Base-by-base conservation (phyloP, 2,329 filamentous ascomycete species). In the Aphanocladium album region DNA sequence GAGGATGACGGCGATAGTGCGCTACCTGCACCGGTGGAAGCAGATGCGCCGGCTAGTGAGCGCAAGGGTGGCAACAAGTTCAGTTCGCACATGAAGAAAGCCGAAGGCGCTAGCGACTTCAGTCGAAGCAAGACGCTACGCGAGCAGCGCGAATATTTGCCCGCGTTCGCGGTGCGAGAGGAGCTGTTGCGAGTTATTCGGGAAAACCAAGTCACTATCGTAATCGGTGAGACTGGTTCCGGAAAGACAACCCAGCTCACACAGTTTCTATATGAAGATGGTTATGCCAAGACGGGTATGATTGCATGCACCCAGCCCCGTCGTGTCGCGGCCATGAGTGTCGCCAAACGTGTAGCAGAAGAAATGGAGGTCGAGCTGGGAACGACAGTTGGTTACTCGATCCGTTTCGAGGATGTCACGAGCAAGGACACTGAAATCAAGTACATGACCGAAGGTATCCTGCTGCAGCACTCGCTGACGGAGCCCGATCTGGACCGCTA, bases 241-340 rank as follows among this genome's bases (percentile, higher is more conserved):
- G 95, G 95, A 55, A 99, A 99, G 76, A 99, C 95, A 3, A 99
- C 95, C 0, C 95, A 99, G 74, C 78, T 99, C 63, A 97, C 96
- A 0, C 96, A 99, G 70, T 99, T 98, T 67, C 80, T 99, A 11
- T 87, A 96, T 70, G 95, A 99, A 74, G 95, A 98, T 68, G 96
- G 96, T 1, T 99, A 97, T 72, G 91, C 88, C 16, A 89, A 89
- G 60, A 77, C 82, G 35, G 95, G 95, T 53, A 87, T 97, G 82
- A 98, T 99, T 67, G 93, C 92, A 5, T 99, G 95, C 71, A 99
- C 95, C 1, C 95, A 99, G 67, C 95, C 95, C 57, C 86, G 95
- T 68, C 90, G 95, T 80, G 96, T 99, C 37, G 95, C 95, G 25
- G 95, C 95, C 23, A 99, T 99, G 95, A 97, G 93, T 76, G 95